Base-by-base conservation (phyloP, 139 green algal species). In the Asterochloris sp. region DNA sequence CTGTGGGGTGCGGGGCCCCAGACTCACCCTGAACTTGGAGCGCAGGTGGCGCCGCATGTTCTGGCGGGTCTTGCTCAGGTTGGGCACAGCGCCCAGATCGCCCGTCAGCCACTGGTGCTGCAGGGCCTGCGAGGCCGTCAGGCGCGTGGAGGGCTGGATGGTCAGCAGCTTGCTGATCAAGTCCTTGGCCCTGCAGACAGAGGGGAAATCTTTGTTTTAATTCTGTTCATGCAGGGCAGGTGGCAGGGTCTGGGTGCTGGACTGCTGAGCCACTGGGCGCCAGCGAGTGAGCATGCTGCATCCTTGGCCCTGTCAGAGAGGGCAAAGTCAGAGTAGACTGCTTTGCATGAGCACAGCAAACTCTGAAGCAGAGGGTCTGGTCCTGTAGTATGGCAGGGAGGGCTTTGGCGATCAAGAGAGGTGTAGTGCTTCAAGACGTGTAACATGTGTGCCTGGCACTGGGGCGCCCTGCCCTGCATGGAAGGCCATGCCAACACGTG, bases 71-170 rank as follows among this genome's bases (percentile, higher is more conserved):
- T 68, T 62, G 23, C 68, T 28, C 82, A 85, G 82, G n/a, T 81
- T 64, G 69, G 74, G 74, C 16, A 73, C 71, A 21, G 17, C 71
- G 12, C 29, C 60, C 63, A 77, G 64, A 12, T 63, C 60, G 26
- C 28, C 82, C 0, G 76, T 76, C 14, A 94, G 80, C 91, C 94
- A 98, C 11, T 84, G 78, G 82, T 98, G 94, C 38, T 90, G 28
- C 74, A 98, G 86, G 14, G 89, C 90, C 83, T 95, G 71, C 47
- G 78, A 62, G 0, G 94, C 94, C 12, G 90, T 91, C n/a, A 94
- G 86, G 28, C 94, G 88, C 81, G 89, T 83, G 0, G 27, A 60
- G 0, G 94, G 90, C 73, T 97, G 84, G 11, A 87, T 84, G 6
- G 83, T 79, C 26, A 96, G 85, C 73, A 96, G 90, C 84, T 90